These are phyloP conservation scores for Exserohilum rostratum DNA, from an alignment of 2,329 filamentous ascomycete genomes.

Conservation along the genomic window DNA sequence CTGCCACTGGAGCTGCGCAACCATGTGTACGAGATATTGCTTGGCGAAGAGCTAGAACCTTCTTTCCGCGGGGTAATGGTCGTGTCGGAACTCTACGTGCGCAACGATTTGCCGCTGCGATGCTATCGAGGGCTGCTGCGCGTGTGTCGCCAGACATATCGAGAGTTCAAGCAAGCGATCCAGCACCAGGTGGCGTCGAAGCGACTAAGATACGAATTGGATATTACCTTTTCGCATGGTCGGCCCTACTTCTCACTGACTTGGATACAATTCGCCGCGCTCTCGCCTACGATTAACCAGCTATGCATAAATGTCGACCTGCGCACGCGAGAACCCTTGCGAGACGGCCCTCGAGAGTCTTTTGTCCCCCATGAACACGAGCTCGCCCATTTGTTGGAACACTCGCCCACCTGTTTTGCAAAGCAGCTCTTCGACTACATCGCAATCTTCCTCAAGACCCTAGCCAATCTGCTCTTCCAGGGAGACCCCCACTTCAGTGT, in stretches of 20 bases:
- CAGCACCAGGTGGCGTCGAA: constrained; percentile 35
- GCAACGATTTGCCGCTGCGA: constrained; percentile 35
- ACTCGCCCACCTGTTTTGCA: constrained; percentile 34
- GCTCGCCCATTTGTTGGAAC: constrained; percentile 32
- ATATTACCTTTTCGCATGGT: constrained; percentile 40
- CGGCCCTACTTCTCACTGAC: constrained; percentile 41
- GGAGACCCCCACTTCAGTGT: constrained; percentile 29
- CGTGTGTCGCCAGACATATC: constrained; percentile 30
- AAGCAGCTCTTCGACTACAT: constrained; percentile 41
- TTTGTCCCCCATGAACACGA: constrained; percentile 34
- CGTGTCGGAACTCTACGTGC: constrained; percentile 36
- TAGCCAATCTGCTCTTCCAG: constrained; percentile 31
- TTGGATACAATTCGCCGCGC: constrained; percentile 36
- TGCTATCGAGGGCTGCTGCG: constrained; percentile 36
- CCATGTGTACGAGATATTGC: constrained; percentile 36
- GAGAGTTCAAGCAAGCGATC: constrained; percentile 37
- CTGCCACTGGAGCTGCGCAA: constrained; percentile 38
- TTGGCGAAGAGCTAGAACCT: constrained; percentile 28
- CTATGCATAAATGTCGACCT: constrained; percentile 39
- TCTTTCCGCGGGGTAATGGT: constrained; percentile 39
- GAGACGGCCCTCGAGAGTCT: constrained; percentile 11
- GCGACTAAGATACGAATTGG: constrained; percentile 33
- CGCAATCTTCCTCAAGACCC: constrained; percentile 36
- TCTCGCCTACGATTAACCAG: constrained; percentile 38
- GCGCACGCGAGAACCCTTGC: constrained; percentile 35